These are phyloP conservation scores for Hygrocybe coccinea DNA, from an alignment of 768 basidiomycete genomes.

Conservation along the genomic window DNA sequence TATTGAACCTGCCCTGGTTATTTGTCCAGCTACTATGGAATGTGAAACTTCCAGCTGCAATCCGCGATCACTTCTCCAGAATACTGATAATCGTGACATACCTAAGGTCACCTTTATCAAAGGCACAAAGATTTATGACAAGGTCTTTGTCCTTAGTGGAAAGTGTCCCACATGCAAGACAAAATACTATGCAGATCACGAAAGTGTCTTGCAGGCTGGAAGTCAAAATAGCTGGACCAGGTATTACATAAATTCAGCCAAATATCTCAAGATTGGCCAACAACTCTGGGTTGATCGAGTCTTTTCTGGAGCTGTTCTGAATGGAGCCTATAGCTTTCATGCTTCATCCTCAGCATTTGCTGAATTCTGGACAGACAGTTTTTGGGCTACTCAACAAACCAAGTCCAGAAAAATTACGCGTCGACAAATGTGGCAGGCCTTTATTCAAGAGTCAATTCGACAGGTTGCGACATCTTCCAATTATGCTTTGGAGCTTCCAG, in stretches of 20 bases:
- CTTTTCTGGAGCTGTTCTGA: conserved; percentile 12
- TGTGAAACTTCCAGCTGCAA: no score
- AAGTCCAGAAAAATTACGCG: conserved; percentile 3
- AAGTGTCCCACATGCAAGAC: conserved; percentile 13
- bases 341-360: conserved; percentile 15
- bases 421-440: conserved; percentile 18
- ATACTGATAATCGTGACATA: no score
- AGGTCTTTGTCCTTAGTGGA: conserved; percentile 14
- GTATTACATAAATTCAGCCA: conserved; percentile 10
- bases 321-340: conserved; percentile 18
- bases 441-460: conserved; percentile 20
- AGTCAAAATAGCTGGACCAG: not conserved
- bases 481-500: not conserved
- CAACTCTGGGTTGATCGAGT: conserved; percentile 15
- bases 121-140: not conserved
- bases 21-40: no score
- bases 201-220: not conserved
- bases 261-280: conserved; percentile 13
- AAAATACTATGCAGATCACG: no score
- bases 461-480: conserved; percentile 7
- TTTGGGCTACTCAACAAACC: not conserved
- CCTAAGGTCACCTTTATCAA: no score
- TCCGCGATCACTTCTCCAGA: no score
- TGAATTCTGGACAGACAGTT: conserved; percentile 14
- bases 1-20: no score